Conservation (phyloP, 2,329 filamentous ascomycete genomes). For the Microthyrium microscopicum region DNA sequence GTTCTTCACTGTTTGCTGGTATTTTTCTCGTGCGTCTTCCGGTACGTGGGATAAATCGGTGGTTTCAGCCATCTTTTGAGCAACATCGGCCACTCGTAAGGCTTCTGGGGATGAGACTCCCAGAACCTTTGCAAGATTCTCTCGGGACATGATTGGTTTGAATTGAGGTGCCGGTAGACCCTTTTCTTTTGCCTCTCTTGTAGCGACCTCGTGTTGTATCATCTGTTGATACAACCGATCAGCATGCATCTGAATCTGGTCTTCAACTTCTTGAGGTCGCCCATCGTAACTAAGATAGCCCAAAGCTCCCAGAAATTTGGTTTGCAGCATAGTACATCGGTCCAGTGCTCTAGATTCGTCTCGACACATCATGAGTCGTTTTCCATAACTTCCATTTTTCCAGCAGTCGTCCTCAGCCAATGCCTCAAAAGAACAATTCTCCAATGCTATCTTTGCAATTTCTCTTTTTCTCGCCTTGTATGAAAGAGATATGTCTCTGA, state of each 20-base stretch:
- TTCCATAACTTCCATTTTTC: conserved; percentile 39
- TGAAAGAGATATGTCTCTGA: conserved; percentile 62
- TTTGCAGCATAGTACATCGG: conserved; percentile 78
- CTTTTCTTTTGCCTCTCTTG: conserved; percentile 50
- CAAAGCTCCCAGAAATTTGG: conserved; percentile 76
- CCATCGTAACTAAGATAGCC: conserved; percentile 63
- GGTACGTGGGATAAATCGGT: too few species aligned
- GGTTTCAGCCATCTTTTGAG: too few species aligned
- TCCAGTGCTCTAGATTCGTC: conserved; percentile 63
- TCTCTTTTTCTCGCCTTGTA: conserved; percentile 68
- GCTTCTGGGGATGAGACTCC: conserved; percentile 14
- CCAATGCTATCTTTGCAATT: conserved; percentile 67
- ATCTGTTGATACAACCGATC: conserved; percentile 81
- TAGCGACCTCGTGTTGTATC: conserved; percentile 60
- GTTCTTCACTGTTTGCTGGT: too few species aligned
- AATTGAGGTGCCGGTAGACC: conserved; percentile 39
- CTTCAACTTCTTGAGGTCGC: conserved; percentile 55
- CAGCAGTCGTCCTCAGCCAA: conserved; percentile 72
- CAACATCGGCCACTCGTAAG: conserved; percentile 6
- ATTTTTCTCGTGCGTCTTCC: too few species aligned
- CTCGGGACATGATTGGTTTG: conserved; percentile 33
- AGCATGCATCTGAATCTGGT: conserved; percentile 80
- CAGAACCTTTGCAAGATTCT: conserved; percentile 3
- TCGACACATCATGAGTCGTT: conserved; percentile 64
- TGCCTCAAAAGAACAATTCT: conserved; percentile 87